Percentiles rank a stretch among this genome's conserved stretches.
These are phyloP conservation scores for Batkoa obscura DNA, from an alignment of 371 early-diverging fungal species.

Conservation along the genomic window DNA sequence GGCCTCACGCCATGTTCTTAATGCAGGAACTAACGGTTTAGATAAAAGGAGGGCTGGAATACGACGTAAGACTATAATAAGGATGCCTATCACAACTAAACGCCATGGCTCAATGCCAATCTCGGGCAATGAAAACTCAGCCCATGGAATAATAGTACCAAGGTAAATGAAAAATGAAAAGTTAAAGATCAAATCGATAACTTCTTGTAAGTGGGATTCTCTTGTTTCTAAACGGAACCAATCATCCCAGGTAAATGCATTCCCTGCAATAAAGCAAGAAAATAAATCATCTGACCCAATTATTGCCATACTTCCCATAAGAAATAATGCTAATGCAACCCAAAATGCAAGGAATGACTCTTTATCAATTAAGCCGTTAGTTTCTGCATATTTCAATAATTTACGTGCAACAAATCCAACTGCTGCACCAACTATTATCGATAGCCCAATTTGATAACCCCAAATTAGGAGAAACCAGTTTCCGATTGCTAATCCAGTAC, in stretches of 20 bases:
- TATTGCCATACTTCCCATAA: conserved; percentile 53
- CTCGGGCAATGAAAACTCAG: conserved; percentile 30
- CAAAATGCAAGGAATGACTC: conserved; percentile 70
- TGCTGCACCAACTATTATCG: conserved; percentile 49
- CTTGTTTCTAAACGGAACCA: conserved; percentile 78
- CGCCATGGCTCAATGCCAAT: conserved; percentile 41
- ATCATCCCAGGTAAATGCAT: conserved; percentile 69
- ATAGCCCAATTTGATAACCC: conserved; percentile 49
- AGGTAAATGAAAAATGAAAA: conserved; percentile 81
- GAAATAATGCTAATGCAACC: conserved; percentile 61
- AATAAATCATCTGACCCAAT: conserved; percentile 76
- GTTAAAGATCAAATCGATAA: conserved; percentile 77
- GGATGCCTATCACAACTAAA: conserved; percentile 37
- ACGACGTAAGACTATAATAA: conserved; percentile 67
- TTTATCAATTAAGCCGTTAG: conserved; percentile 59
- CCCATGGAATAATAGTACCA: conserved; percentile 74
- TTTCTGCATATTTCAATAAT: conserved; percentile 43
- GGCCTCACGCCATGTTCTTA: conserved; percentile 59
- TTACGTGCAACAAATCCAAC: conserved; percentile 56
- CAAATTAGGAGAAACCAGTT: conserved; percentile 51
- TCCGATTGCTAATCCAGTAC: conserved; percentile 36
- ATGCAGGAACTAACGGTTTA: conserved; percentile 43
- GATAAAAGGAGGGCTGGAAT: conserved; percentile 51
- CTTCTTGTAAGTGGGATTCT: conserved; percentile 74
- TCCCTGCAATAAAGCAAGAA: conserved; percentile 79